Percentiles rank a stretch among this genome's conserved stretches.
Conservation (phyloP, 495 filamentous ascomycete species). For the Pyronema omphalodes region DNA sequence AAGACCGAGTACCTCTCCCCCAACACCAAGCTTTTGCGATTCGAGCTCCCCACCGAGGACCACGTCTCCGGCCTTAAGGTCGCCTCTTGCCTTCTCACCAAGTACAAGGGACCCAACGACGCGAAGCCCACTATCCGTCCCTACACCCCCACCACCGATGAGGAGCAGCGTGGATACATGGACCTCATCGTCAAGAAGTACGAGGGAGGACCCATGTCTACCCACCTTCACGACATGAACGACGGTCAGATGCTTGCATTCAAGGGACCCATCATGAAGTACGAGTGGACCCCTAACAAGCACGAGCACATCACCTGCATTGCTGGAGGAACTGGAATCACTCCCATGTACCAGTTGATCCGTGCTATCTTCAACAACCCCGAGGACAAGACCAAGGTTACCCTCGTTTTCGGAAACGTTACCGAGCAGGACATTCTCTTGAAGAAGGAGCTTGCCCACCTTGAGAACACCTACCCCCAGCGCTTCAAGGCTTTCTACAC, state of each 20-base stretch:
- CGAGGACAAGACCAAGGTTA: slow-evolving; percentile 89
- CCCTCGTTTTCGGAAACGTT: slow-evolving; percentile 78
- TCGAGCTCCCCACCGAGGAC: slow-evolving; percentile 65
- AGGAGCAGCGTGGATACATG: slow-evolving; percentile 58
- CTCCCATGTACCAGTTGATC: slow-evolving; percentile 73
- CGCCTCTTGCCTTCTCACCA: slow-evolving; percentile 68
- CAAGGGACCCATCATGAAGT: slow-evolving; percentile 93
- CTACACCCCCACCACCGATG: slow-evolving; percentile 81
- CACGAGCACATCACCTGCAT: slow-evolving; percentile 83
- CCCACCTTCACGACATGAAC: slow-evolving; percentile 65
- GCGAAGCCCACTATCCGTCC: slow-evolving; percentile 75
- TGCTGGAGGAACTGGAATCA: slow-evolving; percentile 89
- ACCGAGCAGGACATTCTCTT: slow-evolving; percentile 72
- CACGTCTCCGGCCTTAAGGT: slow-evolving; percentile 62
- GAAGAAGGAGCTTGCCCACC: slow-evolving; percentile 57
- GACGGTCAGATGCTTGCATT: slow-evolving; percentile 64
- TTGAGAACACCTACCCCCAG: slow-evolving; percentile 84
- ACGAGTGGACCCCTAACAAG: slow-evolving; percentile 81
- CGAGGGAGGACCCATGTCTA: slow-evolving; percentile 74
- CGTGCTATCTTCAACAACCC: slow-evolving; percentile 87
- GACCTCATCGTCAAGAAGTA: slow-evolving; percentile 88
- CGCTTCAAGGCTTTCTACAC: slow-evolving; percentile 81
- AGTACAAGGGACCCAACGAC: slow-evolving; percentile 56
- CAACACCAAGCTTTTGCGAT: slow-evolving; percentile 79
- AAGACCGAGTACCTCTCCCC: slow-evolving; percentile 60